A percentile compares a stretch with the other conserved stretches of the same genome.
phyloP scores from a whole-genome alignment of 306 rosid genomes.

The Spatholobus suberectus region DNA sequence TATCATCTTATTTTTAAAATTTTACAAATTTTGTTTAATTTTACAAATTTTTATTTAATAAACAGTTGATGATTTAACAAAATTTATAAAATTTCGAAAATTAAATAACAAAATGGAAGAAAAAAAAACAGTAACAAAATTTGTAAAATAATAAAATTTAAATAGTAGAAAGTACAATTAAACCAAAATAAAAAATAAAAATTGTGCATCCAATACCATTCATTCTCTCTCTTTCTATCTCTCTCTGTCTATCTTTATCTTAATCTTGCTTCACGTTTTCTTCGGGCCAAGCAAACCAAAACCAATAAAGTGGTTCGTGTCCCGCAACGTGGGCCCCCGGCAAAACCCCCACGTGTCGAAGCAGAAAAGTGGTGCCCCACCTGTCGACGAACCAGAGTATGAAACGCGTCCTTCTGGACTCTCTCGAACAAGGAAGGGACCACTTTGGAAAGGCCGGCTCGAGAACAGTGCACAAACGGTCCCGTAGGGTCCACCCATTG shows the following conservation, averaged over 20 bases:
- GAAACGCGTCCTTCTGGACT: conserved; percentile 30
- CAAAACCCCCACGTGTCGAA: conserved; percentile 41
- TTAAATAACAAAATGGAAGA: too few relatives aligned
- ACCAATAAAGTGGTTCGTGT: conserved; percentile 22
- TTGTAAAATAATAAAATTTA: too few relatives aligned
- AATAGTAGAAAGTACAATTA: too few relatives aligned
- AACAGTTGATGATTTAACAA: too few relatives aligned
- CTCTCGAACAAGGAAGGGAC: conserved; percentile 4
- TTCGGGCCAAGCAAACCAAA: not conserved
- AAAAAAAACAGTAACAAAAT: too few relatives aligned
- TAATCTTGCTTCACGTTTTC: conserved; percentile 29
- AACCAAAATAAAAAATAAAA: too few relatives aligned
- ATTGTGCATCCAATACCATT: conserved; percentile 1
- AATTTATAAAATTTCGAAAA: too few relatives aligned
- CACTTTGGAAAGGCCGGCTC: conserved; percentile 38
- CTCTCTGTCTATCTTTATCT: not conserved
- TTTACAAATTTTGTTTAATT: too few relatives aligned
- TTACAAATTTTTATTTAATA: too few relatives aligned
- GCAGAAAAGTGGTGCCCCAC: conserved; percentile 42
- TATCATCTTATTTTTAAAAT: too few relatives aligned
- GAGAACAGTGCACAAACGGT: conserved; percentile 36
- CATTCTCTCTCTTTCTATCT: not conserved
- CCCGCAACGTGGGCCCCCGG: not conserved
- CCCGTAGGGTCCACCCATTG: conserved; percentile 44
- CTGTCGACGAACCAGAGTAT: not conserved